phyloP scores from a whole-genome alignment of 257 asterid species.

The Solanum paucissectum region DNA sequence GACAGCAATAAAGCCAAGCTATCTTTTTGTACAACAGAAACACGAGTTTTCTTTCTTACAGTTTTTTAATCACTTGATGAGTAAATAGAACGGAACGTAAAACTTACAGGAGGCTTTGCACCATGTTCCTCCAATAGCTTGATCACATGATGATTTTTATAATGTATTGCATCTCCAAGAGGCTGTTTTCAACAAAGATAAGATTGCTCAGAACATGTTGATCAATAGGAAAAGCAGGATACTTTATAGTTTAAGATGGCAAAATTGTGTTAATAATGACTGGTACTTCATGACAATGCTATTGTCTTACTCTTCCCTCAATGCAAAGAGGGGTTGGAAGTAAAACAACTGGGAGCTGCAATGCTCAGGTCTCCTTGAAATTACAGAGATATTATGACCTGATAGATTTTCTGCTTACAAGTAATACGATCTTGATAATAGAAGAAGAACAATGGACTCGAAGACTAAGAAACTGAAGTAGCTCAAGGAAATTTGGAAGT shows the following conservation, averaged over 20 bases:
- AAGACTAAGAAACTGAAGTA: neutral
- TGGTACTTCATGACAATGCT: neutral
- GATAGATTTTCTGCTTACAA: neutral
- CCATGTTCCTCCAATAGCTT: constrained; percentile 69
- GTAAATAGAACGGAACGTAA: neutral
- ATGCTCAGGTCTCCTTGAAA: neutral
- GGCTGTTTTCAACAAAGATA: constrained; percentile 44
- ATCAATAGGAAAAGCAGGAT: neutral
- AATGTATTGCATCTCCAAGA: constrained; percentile 81
- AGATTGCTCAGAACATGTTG: neutral
- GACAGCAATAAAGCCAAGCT: neutral
- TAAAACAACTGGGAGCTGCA: neutral
- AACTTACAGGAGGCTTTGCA: constrained; percentile 55
- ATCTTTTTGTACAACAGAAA: neutral
- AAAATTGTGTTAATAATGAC: neutral
- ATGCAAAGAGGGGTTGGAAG: neutral
- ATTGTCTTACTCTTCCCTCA: neutral
- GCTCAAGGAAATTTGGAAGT: neutral
- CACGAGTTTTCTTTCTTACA: neutral
- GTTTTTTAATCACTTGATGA: neutral
- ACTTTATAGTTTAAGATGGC: neutral
- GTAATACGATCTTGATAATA: neutral
- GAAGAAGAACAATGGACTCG: neutral
- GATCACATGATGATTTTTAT: constrained; percentile 67
- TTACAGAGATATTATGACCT: neutral